These are phyloP conservation scores for Zygosaccharomyces rouxii DNA, from an alignment of 805 yeast species.

Conservation along the genomic window DNA sequence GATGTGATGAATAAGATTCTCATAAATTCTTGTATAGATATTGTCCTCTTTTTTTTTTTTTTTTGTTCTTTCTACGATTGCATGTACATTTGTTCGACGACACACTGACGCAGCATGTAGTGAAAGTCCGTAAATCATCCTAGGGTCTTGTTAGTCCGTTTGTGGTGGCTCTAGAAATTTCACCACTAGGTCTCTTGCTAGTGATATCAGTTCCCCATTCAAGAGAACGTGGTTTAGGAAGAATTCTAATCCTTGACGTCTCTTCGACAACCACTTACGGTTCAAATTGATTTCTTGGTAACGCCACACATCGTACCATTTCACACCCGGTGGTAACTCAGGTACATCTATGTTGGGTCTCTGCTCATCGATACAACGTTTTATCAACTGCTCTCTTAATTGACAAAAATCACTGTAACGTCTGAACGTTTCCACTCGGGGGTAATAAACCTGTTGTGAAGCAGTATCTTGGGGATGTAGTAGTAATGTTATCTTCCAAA, in stretches of 20 bases:
- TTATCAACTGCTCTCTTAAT: slow-evolving; percentile 40
- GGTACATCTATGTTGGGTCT: slow-evolving; percentile 39
- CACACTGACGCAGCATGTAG: too few relatives aligned
- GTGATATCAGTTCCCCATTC: slow-evolving; percentile 41
- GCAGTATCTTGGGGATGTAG: slow-evolving; percentile 11
- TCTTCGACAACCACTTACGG: slow-evolving; percentile 46
- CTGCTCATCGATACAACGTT: slow-evolving; percentile 13
- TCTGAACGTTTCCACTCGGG: slow-evolving; percentile 44
- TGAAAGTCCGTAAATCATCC: too few relatives aligned
- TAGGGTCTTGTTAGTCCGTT: background rate
- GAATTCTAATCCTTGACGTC: slow-evolving; percentile 57
- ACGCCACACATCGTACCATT: slow-evolving; percentile 36
- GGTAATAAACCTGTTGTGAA: slow-evolving; percentile 6
- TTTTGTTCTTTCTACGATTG: too few relatives aligned
- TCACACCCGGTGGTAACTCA: slow-evolving; percentile 47
- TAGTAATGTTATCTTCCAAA: slow-evolving; percentile 29
- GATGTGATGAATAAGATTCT: too few relatives aligned
- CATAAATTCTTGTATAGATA: too few relatives aligned
- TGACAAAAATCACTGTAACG: slow-evolving; percentile 62
- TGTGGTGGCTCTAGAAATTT: slow-evolving; percentile 34
- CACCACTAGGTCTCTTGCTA: slow-evolving; percentile 38
- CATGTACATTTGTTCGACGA: too few relatives aligned
- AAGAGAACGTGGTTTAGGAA: slow-evolving; percentile 52
- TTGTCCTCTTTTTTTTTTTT: too few relatives aligned
- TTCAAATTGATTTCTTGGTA: slow-evolving; percentile 35